Evolutionary conservation across 257 asterid species (phyloP), one percentile per base, ranked within the genome.

Genomic region (Coffea eugenioides): DNA sequence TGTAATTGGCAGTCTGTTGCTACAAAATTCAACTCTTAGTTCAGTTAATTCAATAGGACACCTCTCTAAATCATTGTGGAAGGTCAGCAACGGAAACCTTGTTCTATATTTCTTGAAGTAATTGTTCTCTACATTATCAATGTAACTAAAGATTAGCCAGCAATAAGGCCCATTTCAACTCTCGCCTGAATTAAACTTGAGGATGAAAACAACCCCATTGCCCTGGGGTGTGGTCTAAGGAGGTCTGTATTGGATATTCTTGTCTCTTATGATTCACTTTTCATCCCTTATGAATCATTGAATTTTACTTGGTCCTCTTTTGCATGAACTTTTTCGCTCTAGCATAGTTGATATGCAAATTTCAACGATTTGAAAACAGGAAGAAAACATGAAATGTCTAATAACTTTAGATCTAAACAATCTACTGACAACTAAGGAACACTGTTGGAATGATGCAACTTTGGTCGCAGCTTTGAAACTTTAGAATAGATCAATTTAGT

Each of bases 391-490:
- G 51, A 79, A 82, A 65, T 70, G 80, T 27, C 73, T 69, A 41
- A 85, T 65, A 64, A 76, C 76, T 64, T 67, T 81, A 61, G 80
- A 64, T 61, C 80, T 69, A 74, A 74, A 70, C 77, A 80, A 70
- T 74, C 82, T 72, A 75, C 41, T 84, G 81, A 91, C 84, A 87
- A 74, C 77, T 54, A 87, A 81, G 7, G 87, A 76, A 69, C 77
- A 80, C 23, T 81, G 78, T 52, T 94, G 94, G 82, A 86, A 82
- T 88, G 86, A 83, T 85, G 48, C 90, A 39, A 39, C 43, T 39
- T 39, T 4, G 43, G 4, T 92, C 83, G 46, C 85, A 79, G 89
- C 90, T 23, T 88, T 39, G 2, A 1, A 39, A 39, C 43, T 39
- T 39, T 39, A 39, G 43, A 39, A 39, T 39, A 39, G 43, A 39